Evolutionary conservation across 2,329 filamentous ascomycete genomes (phyloP).

Genomic region (Fusarium buxicola): DNA sequence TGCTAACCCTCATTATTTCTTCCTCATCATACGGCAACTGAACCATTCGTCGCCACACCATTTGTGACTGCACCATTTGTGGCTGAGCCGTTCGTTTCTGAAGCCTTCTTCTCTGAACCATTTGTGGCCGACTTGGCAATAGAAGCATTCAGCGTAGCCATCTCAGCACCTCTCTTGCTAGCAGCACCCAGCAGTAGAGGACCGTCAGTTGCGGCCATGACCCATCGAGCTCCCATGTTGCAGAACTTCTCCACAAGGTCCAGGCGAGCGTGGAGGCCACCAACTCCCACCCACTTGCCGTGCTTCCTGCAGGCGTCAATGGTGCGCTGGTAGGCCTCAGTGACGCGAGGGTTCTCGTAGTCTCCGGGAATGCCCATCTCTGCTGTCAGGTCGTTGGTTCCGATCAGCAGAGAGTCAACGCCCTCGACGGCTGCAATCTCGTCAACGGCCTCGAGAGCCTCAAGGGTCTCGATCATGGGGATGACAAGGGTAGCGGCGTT

Average conservation of each 20-base stretch:
- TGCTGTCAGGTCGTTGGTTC: slow-evolving; percentile 57
- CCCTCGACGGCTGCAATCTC: slow-evolving; percentile 51
- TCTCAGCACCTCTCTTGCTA: slow-evolving; percentile 41
- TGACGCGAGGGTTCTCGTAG: slow-evolving; percentile 39
- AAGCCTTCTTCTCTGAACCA: neutral
- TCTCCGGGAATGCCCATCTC: slow-evolving; percentile 53
- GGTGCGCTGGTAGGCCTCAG: slow-evolving; percentile 47
- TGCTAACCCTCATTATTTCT: neutral
- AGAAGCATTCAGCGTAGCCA: slow-evolving; percentile 38
- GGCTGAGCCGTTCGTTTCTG: neutral
- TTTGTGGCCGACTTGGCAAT: slow-evolving; percentile 19
- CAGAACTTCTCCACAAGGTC: slow-evolving; percentile 56
- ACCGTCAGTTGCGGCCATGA: slow-evolving; percentile 48
- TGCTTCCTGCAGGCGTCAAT: slow-evolving; percentile 53
- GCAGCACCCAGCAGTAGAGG: slow-evolving; percentile 45
- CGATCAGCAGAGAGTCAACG: slow-evolving; percentile 57
- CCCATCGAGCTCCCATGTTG: slow-evolving; percentile 46
- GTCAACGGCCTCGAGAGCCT: slow-evolving; percentile 45
- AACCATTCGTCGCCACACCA: neutral
- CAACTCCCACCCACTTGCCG: slow-evolving; percentile 55
- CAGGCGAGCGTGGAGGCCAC: slow-evolving; percentile 54
- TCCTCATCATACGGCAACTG: neutral
- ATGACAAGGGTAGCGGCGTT: slow-evolving; percentile 43
- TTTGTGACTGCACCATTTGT: neutral
- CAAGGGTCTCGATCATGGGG: slow-evolving; percentile 47